phyloP scores from a whole-genome alignment of 2,329 filamentous ascomycete genomes.

The Scleromitrula shiraiana region DNA sequence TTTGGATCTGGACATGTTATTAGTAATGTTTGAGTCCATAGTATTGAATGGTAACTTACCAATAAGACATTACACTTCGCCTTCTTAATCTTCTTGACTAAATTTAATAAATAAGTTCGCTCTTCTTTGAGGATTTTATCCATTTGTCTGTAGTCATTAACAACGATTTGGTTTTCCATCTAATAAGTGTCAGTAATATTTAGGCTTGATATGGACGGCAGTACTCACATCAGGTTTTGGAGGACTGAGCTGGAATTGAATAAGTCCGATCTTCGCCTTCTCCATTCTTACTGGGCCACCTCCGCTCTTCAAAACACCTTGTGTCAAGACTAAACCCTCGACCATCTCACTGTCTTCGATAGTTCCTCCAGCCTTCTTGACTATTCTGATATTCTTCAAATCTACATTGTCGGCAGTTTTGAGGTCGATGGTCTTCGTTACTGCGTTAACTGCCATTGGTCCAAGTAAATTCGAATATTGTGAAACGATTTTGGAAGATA shows the following conservation, averaged over 20 bases:
- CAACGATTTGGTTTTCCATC: constrained; percentile 99
- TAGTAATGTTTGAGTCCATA: not conserved
- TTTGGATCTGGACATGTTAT: constrained; percentile 72
- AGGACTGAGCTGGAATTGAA: constrained; percentile 97
- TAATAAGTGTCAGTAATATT: constrained; percentile 31
- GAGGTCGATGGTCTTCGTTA: constrained; percentile 90
- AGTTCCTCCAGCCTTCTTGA: constrained; percentile 96
- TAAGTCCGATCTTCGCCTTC: constrained; percentile 93
- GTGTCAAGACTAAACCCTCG: constrained; percentile 86
- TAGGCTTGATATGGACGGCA: not conserved
- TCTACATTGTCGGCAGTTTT: constrained; percentile 96
- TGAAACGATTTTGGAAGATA: constrained; percentile 97
- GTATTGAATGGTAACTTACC: not conserved
- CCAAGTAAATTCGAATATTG: constrained; percentile 92
- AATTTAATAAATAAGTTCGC: constrained; percentile 92
- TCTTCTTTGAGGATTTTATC: constrained; percentile 99
- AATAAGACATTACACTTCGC: constrained; percentile 85
- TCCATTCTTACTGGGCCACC: constrained; percentile 89
- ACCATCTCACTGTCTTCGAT: constrained; percentile 98
- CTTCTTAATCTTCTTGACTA: constrained; percentile 99
- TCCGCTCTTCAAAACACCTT: constrained; percentile 87
- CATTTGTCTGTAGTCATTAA: constrained; percentile 99
- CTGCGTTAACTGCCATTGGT: constrained; percentile 97
- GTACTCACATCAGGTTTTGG: constrained; percentile 82
- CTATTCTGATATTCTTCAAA: constrained; percentile 88